Conservation (phyloP, 805 yeast genomes). For the Metschnikowia borealis region DNA sequence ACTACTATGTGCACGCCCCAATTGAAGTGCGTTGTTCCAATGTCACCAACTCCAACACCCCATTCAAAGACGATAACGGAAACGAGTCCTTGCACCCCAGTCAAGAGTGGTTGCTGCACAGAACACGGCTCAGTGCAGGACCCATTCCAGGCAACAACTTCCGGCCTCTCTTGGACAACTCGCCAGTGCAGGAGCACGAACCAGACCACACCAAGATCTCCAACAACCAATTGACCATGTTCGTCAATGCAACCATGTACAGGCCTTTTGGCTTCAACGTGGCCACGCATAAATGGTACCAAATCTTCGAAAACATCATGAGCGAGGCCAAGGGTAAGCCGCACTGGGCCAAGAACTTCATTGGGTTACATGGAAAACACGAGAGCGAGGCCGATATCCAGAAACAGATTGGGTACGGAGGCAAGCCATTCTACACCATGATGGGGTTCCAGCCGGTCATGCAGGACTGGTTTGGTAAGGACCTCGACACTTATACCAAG, state of each 20-base stretch:
- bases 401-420: slow-evolving; percentile 38
- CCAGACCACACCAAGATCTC: slow-evolving; percentile 46
- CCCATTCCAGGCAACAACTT: slow-evolving; percentile 80
- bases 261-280: slow-evolving; percentile 83
- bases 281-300: slow-evolving; percentile 76
- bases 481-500: slow-evolving; percentile 55
- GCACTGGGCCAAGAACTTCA: slow-evolving; percentile 97
- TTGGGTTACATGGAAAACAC: slow-evolving; percentile 50
- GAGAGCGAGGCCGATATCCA: slow-evolving; percentile 32
- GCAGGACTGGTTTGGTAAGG: slow-evolving; percentile 76
- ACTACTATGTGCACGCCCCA: slow-evolving; percentile 89
- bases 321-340: slow-evolving; percentile 85
- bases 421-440: slow-evolving; percentile 63
- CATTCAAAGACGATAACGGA: slow-evolving; percentile 32
- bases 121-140: slow-evolving; percentile 59
- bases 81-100: slow-evolving; percentile 39
- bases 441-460: slow-evolving; percentile 69
- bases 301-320: slow-evolving; percentile 74
- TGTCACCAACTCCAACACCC: slow-evolving; percentile 50
- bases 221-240: slow-evolving; percentile 76
- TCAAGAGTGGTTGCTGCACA: slow-evolving; percentile 47
- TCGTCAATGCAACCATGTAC: slow-evolving; percentile 91
- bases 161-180: slow-evolving; percentile 76
- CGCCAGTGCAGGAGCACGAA: slow-evolving; percentile 51
- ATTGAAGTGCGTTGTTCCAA: slow-evolving; percentile 92